Conservation (phyloP, 257 asterid species). For the Eucommia ulmoides region DNA sequence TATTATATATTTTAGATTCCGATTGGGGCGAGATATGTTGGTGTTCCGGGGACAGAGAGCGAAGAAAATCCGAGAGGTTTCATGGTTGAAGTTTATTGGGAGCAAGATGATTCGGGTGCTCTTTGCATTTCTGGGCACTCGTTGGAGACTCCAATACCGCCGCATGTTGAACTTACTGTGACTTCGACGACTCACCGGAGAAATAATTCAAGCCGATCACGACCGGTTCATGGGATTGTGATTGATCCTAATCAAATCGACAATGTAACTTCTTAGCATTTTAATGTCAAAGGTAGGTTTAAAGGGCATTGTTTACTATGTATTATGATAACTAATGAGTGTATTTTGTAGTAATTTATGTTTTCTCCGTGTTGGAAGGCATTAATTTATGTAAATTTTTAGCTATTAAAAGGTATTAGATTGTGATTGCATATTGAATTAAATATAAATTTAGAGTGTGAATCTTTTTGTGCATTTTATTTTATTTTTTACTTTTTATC, state of each 20-base stretch:
- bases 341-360: too few relatives aligned
- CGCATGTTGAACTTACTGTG: slow-evolving; percentile 30
- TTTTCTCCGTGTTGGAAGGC: too few relatives aligned
- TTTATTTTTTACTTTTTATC: too few relatives aligned
- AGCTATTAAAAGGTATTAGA: too few relatives aligned
- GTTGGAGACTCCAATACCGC: slow-evolving; percentile 42
- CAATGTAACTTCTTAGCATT: slow-evolving; percentile 21
- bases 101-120: slow-evolving; percentile 80
- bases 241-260: slow-evolving; percentile 61
- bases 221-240: slow-evolving; percentile 39
- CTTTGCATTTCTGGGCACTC: slow-evolving; percentile 78
- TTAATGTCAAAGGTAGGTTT: too few relatives aligned
- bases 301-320: too few relatives aligned
- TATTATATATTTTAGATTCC: too few relatives aligned
- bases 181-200: slow-evolving; percentile 23
- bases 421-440: too few relatives aligned
- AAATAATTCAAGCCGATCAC: slow-evolving; percentile 16
- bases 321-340: too few relatives aligned
- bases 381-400: too few relatives aligned
- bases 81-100: slow-evolving; percentile 87
- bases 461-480: too few relatives aligned
- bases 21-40: slow-evolving; percentile 63
- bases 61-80: slow-evolving; percentile 39
- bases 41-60: slow-evolving; percentile 66
- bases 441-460: too few relatives aligned